Base-by-base conservation (phyloP, 2,329 filamentous ascomycete genomes). In the Xylaria polymorpha region DNA sequence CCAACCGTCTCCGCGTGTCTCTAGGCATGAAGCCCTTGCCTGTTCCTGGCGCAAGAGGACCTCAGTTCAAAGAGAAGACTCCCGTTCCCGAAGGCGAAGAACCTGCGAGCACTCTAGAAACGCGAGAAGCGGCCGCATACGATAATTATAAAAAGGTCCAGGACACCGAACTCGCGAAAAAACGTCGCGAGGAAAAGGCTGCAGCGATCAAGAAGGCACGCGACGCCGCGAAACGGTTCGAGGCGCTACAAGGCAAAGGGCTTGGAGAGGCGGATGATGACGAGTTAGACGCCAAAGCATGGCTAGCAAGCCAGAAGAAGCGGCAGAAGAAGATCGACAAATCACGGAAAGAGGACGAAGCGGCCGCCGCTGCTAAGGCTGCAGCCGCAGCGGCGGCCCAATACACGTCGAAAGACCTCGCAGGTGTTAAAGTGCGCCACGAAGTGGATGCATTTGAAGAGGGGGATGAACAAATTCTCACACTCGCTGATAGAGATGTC, bases 401-500 rank as follows among this genome's bases (percentile, higher is more conserved):
- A 76, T 97, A 98, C 79, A 94, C 93, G 0, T 89, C 93, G 4
- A 91, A 92, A 69, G 94, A 98, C 78, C 85, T 98, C 58, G 92
- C 94, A 0, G 96, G 95, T 44, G 90, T 99, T 75, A 96, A 93
- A 79, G 95, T 99, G 61, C 94, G 91, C 4, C 96, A 99, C 79
- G 94, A 97, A 78, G 81, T 94, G 67, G 88, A 88, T 4, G 88
- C 92, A 25, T 95, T 99, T 71, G 90, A 93, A 29, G 93, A 94
- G 61, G 91, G 88, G 20, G 90, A 93, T 68, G 94, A 97, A 68
- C 94, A 98, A 78, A 90, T 99, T 39, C 84, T 99, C 62, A 98
- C 95, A 0, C 86, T 99, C n/a, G 98, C 97, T 78, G 96, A 99
- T 81, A 88, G 92, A 0, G 93, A 92, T 0, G 93, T 99, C 64